Conservation (phyloP, 1,139 yeast species). For the Hemisphaericaspora xylofermentans region DNA sequence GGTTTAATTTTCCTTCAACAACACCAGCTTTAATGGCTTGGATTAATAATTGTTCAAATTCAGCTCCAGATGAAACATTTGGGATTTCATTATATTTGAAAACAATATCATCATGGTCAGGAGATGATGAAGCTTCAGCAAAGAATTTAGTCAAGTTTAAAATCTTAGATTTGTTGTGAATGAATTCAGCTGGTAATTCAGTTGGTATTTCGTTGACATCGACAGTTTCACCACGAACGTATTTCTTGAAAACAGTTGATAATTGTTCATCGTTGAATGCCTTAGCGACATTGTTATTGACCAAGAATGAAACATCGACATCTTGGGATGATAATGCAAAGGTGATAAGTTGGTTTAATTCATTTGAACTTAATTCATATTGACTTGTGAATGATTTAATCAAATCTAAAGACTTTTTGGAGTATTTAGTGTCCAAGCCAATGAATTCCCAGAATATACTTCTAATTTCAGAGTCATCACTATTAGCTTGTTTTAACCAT, state of each 20-base stretch:
- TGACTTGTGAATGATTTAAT: conserved; percentile 36
- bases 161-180: conserved; percentile 39
- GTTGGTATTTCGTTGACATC: conserved; percentile 12
- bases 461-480: conserved; percentile 29
- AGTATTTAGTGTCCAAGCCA: conserved; percentile 31
- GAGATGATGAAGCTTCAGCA: conserved; percentile 24
- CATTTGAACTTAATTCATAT: conserved; percentile 23
- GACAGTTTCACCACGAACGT: conserved; percentile 38
- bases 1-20: conserved; percentile 49
- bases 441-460: conserved; percentile 42
- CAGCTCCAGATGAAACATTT: conserved; percentile 28
- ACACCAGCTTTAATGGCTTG: conserved; percentile 47
- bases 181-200: conserved; percentile 22
- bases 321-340: conserved; percentile 41
- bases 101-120: conserved; percentile 15
- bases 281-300: conserved; percentile 39
- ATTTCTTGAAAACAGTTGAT: conserved; percentile 31
- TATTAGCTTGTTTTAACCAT: conserved; percentile 38
- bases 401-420: conserved; percentile 33
- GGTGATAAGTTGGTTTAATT: conserved; percentile 34
- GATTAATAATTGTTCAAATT: conserved; percentile 43
- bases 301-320: conserved; percentile 47
- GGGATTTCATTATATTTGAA: conserved; percentile 44
- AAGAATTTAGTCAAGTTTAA: conserved; percentile 45
- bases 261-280: conserved; percentile 30